Evolutionary conservation across 495 filamentous ascomycete species (phyloP).

Genomic region (Aspergillus ellipticus): DNA sequence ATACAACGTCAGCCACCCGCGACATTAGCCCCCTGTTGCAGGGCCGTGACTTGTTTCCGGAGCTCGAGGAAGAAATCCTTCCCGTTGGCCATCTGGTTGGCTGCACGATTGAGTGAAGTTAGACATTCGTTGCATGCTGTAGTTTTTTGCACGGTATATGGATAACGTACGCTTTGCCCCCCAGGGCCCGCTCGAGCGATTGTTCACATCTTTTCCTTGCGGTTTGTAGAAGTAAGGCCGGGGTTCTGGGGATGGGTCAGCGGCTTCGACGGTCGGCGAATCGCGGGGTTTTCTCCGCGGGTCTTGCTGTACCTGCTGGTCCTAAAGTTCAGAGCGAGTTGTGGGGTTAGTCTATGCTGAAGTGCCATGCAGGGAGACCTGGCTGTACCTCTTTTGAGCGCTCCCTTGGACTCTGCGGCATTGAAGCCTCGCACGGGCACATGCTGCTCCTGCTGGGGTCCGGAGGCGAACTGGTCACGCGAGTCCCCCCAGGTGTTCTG

Average conservation of each 20-base stretch:
- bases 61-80: slow-evolving; percentile 55
- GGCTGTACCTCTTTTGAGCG: slow-evolving; percentile 38
- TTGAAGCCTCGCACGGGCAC: slow-evolving; percentile 48
- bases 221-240: slow-evolving; percentile 39
- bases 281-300: not conserved
- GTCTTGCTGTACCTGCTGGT: slow-evolving; percentile 22
- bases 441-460: slow-evolving; percentile 37
- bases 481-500: slow-evolving; percentile 25
- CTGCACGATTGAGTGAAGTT: slow-evolving; percentile 22
- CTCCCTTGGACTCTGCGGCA: slow-evolving; percentile 38
- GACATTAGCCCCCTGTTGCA: slow-evolving; percentile 39
- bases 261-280: slow-evolving; percentile 5
- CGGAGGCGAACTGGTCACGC: slow-evolving; percentile 16
- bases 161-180: slow-evolving; percentile 46
- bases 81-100: slow-evolving; percentile 50
- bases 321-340: slow-evolving; percentile 14
- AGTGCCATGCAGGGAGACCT: not conserved
- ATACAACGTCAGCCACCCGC: slow-evolving; percentile 37
- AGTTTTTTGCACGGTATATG: not conserved
- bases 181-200: slow-evolving; percentile 42
- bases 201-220: slow-evolving; percentile 37
- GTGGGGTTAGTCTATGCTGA: not conserved
- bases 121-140: slow-evolving; percentile 5
- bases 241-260: slow-evolving; percentile 22
- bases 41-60: slow-evolving; percentile 44